These are phyloP conservation scores for Marchantia polymorpha DNA, from an alignment of 225 moss, liverwort and hornwort species.

Conservation along the genomic window DNA sequence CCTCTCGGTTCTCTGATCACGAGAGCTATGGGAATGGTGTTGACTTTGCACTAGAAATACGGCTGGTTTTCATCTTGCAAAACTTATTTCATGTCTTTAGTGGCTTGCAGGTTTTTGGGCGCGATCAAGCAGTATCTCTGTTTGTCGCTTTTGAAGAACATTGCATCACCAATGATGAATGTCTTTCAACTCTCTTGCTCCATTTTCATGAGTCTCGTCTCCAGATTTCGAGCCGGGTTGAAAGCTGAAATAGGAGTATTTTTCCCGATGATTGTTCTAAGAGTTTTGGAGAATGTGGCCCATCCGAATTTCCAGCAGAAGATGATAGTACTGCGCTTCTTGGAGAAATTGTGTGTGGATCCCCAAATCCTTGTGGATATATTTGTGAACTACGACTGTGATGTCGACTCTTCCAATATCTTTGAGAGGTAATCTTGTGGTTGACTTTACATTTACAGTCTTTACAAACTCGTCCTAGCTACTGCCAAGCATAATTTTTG, in stretches of 20 bases:
- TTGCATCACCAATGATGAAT: slow-evolving; percentile 97
- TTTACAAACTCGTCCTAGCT: no score
- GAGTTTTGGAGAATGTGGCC: slow-evolving; percentile 95
- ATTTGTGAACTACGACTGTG: slow-evolving; percentile 99
- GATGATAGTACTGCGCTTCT: slow-evolving; percentile 87
- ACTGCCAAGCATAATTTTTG: no score
- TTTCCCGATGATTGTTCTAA: slow-evolving; percentile 97
- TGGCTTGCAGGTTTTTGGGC: slow-evolving; percentile 81
- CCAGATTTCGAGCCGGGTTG: slow-evolving; percentile 94
- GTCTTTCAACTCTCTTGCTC: slow-evolving; percentile 99
- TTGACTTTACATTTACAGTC: neutral
- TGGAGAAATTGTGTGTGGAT: slow-evolving; percentile 99
- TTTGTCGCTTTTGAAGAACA: slow-evolving; percentile 92
- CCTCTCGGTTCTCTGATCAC: neutral
- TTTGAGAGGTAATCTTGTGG: slow-evolving; percentile 71
- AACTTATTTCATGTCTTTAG: slow-evolving; percentile 19
- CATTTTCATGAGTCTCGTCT: slow-evolving; percentile 99
- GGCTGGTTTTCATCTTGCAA: neutral
- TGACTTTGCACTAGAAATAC: neutral
- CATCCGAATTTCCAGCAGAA: slow-evolving; percentile 96
- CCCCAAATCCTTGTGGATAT: slow-evolving; percentile 98
- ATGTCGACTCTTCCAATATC: slow-evolving; percentile 94
- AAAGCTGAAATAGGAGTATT: slow-evolving; percentile 99
- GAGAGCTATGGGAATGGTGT: no score
- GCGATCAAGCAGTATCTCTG: slow-evolving; percentile 99